A percentile compares a stretch with the other conserved stretches of the same genome.
Conservation (phyloP, 352 stramenopile species). For the Phytophthora cryptogea region DNA sequence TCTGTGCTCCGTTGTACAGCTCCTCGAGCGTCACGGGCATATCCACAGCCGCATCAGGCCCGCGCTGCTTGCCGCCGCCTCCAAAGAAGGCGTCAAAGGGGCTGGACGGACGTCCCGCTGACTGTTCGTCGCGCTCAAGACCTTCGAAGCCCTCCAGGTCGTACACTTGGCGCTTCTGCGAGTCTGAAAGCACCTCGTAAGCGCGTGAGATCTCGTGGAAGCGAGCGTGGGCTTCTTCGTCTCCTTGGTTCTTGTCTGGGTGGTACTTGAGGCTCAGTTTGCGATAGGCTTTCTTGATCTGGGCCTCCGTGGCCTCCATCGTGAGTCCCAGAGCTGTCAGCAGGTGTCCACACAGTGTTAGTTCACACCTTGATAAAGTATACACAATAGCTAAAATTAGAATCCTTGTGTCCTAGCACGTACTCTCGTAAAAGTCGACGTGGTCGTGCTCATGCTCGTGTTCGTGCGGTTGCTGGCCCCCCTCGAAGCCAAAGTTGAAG, state of each 20-base stretch:
- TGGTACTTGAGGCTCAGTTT: slow-evolving; percentile 97
- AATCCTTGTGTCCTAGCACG: slow-evolving; percentile 1
- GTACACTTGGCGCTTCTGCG: slow-evolving; percentile 91
- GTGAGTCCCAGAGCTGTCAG: slow-evolving; percentile 65
- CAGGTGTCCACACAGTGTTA: neutral
- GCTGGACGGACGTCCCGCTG: slow-evolving; percentile 48
- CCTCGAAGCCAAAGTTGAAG: slow-evolving; percentile 59
- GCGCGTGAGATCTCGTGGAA: slow-evolving; percentile 92
- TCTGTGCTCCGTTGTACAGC: slow-evolving; percentile 84
- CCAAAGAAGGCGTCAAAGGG: slow-evolving; percentile 85
- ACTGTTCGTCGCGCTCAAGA: slow-evolving; percentile 75
- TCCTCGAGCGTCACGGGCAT: slow-evolving; percentile 83
- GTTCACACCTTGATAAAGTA: slow-evolving; percentile 7
- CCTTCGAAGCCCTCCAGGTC: slow-evolving; percentile 92
- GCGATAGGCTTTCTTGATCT: slow-evolving; percentile 96
- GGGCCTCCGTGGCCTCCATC: slow-evolving; percentile 81
- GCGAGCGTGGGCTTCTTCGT: slow-evolving; percentile 78
- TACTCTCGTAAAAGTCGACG: slow-evolving; percentile 81
- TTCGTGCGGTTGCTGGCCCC: slow-evolving; percentile 49
- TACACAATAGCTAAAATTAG: slow-evolving; percentile 5
- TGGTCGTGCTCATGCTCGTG: slow-evolving; percentile 60
- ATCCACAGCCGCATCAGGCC: slow-evolving; percentile 76
- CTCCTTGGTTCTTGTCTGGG: slow-evolving; percentile 90
- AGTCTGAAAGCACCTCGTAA: slow-evolving; percentile 92
- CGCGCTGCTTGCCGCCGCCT: slow-evolving; percentile 71